Base-by-base conservation (phyloP, 2,329 filamentous ascomycete species). In the Sclerotinia spermophila region DNA sequence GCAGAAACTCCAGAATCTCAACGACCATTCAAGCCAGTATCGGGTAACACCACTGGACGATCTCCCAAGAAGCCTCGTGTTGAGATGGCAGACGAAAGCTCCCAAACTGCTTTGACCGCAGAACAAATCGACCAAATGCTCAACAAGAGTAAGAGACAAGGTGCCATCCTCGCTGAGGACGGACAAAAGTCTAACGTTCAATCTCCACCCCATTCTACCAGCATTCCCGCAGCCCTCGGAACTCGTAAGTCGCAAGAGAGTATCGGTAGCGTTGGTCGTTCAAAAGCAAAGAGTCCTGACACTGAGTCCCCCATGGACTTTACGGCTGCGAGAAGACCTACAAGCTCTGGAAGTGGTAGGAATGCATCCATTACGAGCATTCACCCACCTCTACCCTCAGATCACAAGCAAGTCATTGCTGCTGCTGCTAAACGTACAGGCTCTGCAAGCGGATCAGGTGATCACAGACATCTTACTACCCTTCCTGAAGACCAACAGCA, bases 331-430 rank as follows among this genome's bases (percentile, higher is more conserved):
- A 83, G 81, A 72, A 86, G 93, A 74, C 93, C 93, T 48, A 86
- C 86, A 53, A 97, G 93, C 80, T 86, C 92, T 56, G 84, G 87
- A 51, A 97, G 94, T 80, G 85, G 86, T 60, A 87, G 83, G 69
- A 84, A 81, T 60, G 82, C 83, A 24, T 82, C 83, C 67, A 80
- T 80, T 69, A 80, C 81, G 10, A 82, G 82, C 44, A 75, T 78
- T 11, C 85, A 88, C 72, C 93, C 93, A 51, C 94, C 94, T 44
- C 84, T 97, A 71, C 95, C 94, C 55, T 76, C 84, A 19, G 94
- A 97, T 79, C 94, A 97, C 80, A 92, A 89, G 75, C 88, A 96
- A 81, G 90, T 87, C 71, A 97, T 97, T 75, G 90, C 95, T 76
- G 92, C 93, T 64, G 93, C 92, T 53, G 83, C 85, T 69, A 84